These are phyloP conservation scores for Bacterosira constricta DNA, from an alignment of 108 stramenopile species.

Conservation along the genomic window DNA sequence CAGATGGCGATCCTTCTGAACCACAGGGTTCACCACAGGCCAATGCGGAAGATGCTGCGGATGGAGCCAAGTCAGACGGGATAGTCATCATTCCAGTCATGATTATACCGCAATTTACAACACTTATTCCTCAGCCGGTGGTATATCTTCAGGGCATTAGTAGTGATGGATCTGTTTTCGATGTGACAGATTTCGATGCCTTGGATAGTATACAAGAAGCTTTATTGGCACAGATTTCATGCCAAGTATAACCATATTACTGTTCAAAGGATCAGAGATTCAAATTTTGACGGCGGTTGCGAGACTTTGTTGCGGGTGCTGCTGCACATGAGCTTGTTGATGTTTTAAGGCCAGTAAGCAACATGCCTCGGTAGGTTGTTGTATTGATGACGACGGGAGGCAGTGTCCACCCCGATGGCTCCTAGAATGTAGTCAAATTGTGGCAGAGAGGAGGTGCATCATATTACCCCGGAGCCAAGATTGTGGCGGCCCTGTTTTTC, in stretches of 20 bases:
- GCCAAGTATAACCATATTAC: conserved; percentile 7
- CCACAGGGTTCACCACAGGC: conserved; percentile 12
- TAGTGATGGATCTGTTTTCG: conserved; percentile 31
- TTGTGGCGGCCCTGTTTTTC: too few relatives aligned
- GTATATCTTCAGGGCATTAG: conserved; percentile 16
- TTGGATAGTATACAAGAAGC: conserved; percentile 22
- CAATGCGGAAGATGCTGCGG: conserved; percentile 12
- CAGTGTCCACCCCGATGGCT: too few relatives aligned
- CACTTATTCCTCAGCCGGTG: not conserved
- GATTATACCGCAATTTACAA: conserved; percentile 4
- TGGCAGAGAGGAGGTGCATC: too few relatives aligned
- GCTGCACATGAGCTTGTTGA: too few relatives aligned
- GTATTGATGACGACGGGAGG: too few relatives aligned
- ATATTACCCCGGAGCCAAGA: too few relatives aligned
- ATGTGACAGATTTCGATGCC: conserved; percentile 29
- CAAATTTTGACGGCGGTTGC: too few relatives aligned
- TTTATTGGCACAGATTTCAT: conserved; percentile 33
- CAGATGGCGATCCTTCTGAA: conserved; percentile 39
- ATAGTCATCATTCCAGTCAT: conserved; percentile 40
- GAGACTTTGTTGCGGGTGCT: too few relatives aligned
- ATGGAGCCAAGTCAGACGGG: conserved; percentile 20
- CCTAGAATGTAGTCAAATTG: too few relatives aligned
- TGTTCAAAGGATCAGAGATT: too few relatives aligned
- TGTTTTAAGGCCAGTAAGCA: too few relatives aligned
- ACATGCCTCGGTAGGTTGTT: too few relatives aligned